Base-by-base conservation (phyloP, 2,329 filamentous ascomycete genomes). In the Harringtonia aguacate region DNA sequence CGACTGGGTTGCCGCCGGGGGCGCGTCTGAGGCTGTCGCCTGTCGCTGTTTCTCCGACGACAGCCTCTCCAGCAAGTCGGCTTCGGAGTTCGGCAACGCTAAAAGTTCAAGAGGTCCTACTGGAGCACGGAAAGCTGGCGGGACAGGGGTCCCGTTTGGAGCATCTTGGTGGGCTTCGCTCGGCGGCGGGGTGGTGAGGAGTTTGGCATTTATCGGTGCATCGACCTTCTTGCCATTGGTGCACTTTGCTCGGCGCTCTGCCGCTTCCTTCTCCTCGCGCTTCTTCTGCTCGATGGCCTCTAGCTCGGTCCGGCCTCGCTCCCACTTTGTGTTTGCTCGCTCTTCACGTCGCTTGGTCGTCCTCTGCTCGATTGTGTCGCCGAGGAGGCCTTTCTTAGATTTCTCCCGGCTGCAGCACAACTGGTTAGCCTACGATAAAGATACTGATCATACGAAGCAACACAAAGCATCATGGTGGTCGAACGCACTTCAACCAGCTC, bases 291-390 rank as follows among this genome's bases (percentile, higher is more conserved):
- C 81, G 50, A 97, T 86, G 12, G 79, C 84, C 57, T 95, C 84
- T 53, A 86, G 79, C 61, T 95, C 88, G 43, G 82, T 77, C 50
- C 84, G 80, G n/a, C 92, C 92, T 54, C 92, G 75, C 59, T 97
- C 89, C 67, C 92, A 81, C 64, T 98, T 98, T 62, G 86, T 81
- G 55, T 86, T 75, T 48, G 80, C 81, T 37, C 92, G 79, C 61
- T 95, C 86, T 51, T 85, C 79, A 56, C 92, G 76, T 48, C 92
- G 72, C 53, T 79, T 73, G 31, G 75, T 73, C 3, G 90, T 98
- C 43, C 79, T 69, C 48, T 94, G 81, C 64, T 95, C 90, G 53
- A 84, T 89, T 36, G 78, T 72, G 21, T 67, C 69, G 28, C 77
- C 73, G 22, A 39, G 15, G 14, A 28, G 30, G 3, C 43, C 31